Evolutionary conservation across 2,329 filamentous ascomycete species (phyloP), one percentile per base, ranked within the genome.

Genomic region (Fusarium sp.): DNA sequence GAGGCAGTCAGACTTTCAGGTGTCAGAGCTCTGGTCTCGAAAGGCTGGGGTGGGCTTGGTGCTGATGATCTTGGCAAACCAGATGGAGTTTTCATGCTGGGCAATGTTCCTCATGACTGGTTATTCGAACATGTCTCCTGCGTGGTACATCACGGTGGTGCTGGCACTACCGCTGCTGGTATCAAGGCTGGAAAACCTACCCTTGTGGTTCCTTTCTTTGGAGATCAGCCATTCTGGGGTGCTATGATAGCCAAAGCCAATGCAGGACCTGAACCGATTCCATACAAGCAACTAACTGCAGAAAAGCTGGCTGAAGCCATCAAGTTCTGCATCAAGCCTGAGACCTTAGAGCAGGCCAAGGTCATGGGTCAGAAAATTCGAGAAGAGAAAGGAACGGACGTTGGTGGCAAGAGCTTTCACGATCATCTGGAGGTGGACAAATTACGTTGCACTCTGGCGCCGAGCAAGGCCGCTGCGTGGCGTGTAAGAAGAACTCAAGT

Each of bases 81-180:
- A 0, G 88, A 94, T 4, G 88, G 89, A 6, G 89, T 97, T 3
- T 93, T 92, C 76, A 93, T 97, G 88, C 84, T 97, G 40, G 93
- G 92, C 13, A 96, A 95, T 74, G 90, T 91, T 46, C 94, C 94
- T 2, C 94, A 97, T 68, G 94, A 97, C 80, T 97, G 94, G 94
- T 81, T 97, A 0, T 97, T 97, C 79, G 85, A 93, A 69, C 90
- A 87, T 40, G 93, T 97, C 2, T 91, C 92, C 1, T 91, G 89
- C 45, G 94, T 97, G 2, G 91, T 96, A 7, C 94, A 97, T 76
- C 94, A 97, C 69, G 94, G 94, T 24, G 94, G 94, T 61, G 94
- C 94, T 11, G 94, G 94, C 20, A 97, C 94, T 4, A 97, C 93
- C 3, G 93, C 94, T 2, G 92, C 93, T 1, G 94, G 94, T n/a